Evolutionary conservation across 2,329 filamentous ascomycete species (phyloP).

Genomic region (Nakataea oryzae): DNA sequence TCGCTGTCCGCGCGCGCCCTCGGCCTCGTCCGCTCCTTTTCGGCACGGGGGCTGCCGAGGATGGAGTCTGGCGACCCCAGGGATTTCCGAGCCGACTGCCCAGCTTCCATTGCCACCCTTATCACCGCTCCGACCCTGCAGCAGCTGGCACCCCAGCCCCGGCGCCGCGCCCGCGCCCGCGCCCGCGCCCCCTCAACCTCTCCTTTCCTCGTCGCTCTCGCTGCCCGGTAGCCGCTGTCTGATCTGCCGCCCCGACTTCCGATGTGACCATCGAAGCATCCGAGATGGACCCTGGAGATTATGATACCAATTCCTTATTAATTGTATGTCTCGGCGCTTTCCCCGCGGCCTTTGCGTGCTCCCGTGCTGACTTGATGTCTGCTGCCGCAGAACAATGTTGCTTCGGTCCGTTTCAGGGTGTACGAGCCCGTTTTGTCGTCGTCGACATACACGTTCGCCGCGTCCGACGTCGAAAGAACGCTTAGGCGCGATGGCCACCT

Average conservation of each 20-base stretch:
- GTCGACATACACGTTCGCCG: slow-evolving; percentile 29
- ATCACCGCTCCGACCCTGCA: not conserved
- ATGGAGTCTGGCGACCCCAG: slow-evolving; percentile 2
- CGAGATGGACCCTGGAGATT: slow-evolving; percentile 55
- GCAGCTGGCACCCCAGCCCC: not conserved
- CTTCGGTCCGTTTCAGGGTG: slow-evolving; percentile 37
- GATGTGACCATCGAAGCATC: slow-evolving; percentile 5
- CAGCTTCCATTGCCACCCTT: not conserved
- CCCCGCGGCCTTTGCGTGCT: not conserved
- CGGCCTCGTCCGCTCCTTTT: not conserved
- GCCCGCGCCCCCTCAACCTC: not conserved
- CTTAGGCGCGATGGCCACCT: slow-evolving; percentile 42
- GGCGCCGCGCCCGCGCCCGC: not conserved
- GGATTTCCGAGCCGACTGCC: not conserved
- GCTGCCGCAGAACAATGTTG: slow-evolving; percentile 40
- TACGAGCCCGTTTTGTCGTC: slow-evolving; percentile 15
- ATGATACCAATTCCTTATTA: slow-evolving; percentile 50
- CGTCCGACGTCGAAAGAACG: slow-evolving; percentile 38
- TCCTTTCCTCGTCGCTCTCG: not conserved
- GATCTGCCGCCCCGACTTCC: slow-evolving; percentile 1
- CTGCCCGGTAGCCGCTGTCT: not conserved
- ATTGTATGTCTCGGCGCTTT: slow-evolving; percentile 31
- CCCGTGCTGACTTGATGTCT: not conserved
- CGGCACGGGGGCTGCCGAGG: not conserved
- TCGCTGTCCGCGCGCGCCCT: not conserved